A percentile compares a stretch with the other conserved stretches of the same genome.
These are phyloP conservation scores for Cornus kousa DNA, from an alignment of 148 eudicot genomes.

Conservation along the genomic window DNA sequence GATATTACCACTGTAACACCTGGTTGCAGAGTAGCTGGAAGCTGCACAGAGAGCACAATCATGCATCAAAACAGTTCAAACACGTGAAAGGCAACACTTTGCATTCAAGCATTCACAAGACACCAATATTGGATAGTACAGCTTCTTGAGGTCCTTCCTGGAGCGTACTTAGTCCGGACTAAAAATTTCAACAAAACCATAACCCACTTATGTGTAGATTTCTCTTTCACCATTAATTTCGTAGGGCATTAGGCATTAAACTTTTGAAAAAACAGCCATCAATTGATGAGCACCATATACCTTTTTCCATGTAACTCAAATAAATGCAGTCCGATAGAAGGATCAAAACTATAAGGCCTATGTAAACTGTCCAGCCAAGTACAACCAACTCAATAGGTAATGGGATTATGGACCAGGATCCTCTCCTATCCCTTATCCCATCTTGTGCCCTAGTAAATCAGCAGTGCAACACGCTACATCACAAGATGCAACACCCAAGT, in stretches of 20 bases:
- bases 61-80: neutral
- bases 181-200: neutral
- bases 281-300: neutral
- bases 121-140: neutral
- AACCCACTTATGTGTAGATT: neutral
- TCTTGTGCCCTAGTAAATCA: too few relatives aligned
- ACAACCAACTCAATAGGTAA: neutral
- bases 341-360: neutral
- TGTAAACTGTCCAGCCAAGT: neutral
- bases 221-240: neutral
- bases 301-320: neutral
- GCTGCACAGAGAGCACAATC: constrained; percentile 42
- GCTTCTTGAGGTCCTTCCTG: constrained; percentile 2
- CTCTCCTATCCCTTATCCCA: too few relatives aligned
- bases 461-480: too few relatives aligned
- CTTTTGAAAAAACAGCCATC: neutral
- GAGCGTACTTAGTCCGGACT: neutral
- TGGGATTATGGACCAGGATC: neutral
- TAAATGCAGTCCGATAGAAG: neutral
- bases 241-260: neutral
- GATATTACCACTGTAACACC: constrained; percentile 95
- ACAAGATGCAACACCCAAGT: too few relatives aligned
- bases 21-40: constrained; percentile 81
- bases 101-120: neutral
- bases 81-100: neutral